Evolutionary conservation across 164 flowering plant genomes (phyloP).

Genomic region (Vitis cinerea): DNA sequence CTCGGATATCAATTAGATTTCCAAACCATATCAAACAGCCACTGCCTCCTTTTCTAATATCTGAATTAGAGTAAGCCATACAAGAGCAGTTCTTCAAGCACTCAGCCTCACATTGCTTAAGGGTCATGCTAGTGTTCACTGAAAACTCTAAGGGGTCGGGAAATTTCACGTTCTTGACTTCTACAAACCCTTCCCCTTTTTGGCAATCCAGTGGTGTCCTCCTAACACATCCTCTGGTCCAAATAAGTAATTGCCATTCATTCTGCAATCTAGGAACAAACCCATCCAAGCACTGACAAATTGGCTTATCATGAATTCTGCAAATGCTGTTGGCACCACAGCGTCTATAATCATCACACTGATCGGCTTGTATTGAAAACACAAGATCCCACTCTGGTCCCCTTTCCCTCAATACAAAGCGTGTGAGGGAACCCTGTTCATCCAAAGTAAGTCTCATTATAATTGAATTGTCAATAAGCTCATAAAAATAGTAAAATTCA

Average conservation of each 20-base stretch:
- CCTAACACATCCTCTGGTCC: slow-evolving; percentile 28
- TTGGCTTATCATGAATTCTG: not conserved
- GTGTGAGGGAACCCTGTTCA: not conserved
- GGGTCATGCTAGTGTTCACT: not conserved
- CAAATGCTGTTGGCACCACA: not conserved
- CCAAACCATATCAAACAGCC: slow-evolving; percentile 34
- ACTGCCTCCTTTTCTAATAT: slow-evolving; percentile 3
- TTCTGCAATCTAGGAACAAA: slow-evolving; percentile 9
- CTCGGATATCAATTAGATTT: slow-evolving; percentile 22
- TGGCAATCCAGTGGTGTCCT: slow-evolving; percentile 18
- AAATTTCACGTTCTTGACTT: slow-evolving; percentile 16
- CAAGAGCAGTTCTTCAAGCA: slow-evolving; percentile 31
- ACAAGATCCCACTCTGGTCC: not conserved
- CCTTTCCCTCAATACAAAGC: slow-evolving; percentile 1
- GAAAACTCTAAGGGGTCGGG: slow-evolving; percentile 16
- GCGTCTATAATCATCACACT: slow-evolving; percentile 1
- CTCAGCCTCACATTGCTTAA: slow-evolving; percentile 18
- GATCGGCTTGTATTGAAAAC: not conserved
- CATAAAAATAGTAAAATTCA: too few relatives aligned
- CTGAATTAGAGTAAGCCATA: slow-evolving; percentile 17
- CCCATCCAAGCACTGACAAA: slow-evolving; percentile 20
- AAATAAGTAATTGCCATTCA: slow-evolving; percentile 10
- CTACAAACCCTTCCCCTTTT: slow-evolving; percentile 19
- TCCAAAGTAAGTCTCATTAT: not conserved
- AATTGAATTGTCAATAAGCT: too few relatives aligned